Evolutionary conservation across 371 early-diverging fungal species (phyloP).

Genomic region (Mortierella sp.): DNA sequence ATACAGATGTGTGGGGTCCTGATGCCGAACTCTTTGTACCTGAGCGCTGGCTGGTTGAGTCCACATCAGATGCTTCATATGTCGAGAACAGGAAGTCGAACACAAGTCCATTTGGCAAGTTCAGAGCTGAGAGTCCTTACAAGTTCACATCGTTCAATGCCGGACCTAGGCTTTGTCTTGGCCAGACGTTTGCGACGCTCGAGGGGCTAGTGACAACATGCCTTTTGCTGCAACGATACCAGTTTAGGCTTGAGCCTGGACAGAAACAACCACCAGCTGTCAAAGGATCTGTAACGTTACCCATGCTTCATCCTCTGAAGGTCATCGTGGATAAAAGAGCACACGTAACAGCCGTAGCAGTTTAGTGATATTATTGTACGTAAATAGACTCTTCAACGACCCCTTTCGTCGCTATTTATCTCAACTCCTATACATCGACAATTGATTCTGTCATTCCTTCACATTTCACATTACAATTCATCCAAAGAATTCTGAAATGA

Average conservation of each 20-base stretch:
- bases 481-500: not conserved
- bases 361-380: not conserved
- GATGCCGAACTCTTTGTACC: slow-evolving; percentile 69
- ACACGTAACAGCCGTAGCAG: not conserved
- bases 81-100: slow-evolving; percentile 1
- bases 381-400: too few relatives aligned
- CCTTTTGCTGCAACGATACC: slow-evolving; percentile 57
- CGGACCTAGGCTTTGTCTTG: slow-evolving; percentile 62
- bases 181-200: slow-evolving; percentile 65
- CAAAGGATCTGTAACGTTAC: slow-evolving; percentile 37
- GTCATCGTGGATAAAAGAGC: not conserved
- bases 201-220: slow-evolving; percentile 63
- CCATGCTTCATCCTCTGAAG: slow-evolving; percentile 32
- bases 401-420: too few relatives aligned
- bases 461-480: not conserved
- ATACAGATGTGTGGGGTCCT: slow-evolving; percentile 67
- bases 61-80: not conserved
- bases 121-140: slow-evolving; percentile 33
- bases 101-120: slow-evolving; percentile 41
- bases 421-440: too few relatives aligned
- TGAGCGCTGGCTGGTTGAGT: slow-evolving; percentile 67
- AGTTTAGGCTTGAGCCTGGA: slow-evolving; percentile 56
- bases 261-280: slow-evolving; percentile 27
- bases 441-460: too few relatives aligned
- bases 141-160: slow-evolving; percentile 65